phyloP scores from a whole-genome alignment of 2,329 filamentous ascomycete genomes.

The Massarina eburnea region DNA sequence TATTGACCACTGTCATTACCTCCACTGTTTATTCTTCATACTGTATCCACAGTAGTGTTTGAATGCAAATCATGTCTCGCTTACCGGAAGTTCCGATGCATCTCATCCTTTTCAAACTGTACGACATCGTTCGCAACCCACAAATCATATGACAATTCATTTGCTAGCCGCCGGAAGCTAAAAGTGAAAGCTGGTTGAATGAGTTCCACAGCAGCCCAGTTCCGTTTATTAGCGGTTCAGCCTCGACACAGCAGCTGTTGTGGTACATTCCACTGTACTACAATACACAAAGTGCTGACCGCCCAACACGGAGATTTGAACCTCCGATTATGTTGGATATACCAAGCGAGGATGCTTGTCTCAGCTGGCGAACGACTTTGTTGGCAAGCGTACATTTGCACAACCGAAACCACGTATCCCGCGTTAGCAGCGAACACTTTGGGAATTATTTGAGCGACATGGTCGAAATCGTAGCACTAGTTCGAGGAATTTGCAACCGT shows the following conservation, averaged over 20 bases:
- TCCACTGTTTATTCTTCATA: not conserved
- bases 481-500: no score
- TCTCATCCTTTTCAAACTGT: not conserved
- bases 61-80: not conserved
- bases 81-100: not conserved
- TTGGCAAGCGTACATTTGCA: no score
- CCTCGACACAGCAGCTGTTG: not conserved
- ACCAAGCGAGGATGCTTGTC: constrained; percentile 1
- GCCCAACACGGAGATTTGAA: not conserved
- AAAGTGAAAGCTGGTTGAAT: not conserved
- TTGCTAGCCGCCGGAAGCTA: not conserved
- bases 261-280: constrained; percentile 13
- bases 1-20: not conserved
- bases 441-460: no score
- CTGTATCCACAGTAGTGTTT: not conserved
- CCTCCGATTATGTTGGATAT: not conserved
- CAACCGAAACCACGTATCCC: no score
- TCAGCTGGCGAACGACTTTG: constrained; percentile 1
- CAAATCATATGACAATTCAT: no score
- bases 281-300: constrained; percentile 5
- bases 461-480: no score
- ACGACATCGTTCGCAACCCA: not conserved
- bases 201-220: constrained; percentile 19
- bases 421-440: no score
- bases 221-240: not conserved